Percentiles rank a stretch among this genome's conserved stretches.
Conservation (phyloP, 2,329 filamentous ascomycete species). For the Pseudogymnoascus sp. region DNA sequence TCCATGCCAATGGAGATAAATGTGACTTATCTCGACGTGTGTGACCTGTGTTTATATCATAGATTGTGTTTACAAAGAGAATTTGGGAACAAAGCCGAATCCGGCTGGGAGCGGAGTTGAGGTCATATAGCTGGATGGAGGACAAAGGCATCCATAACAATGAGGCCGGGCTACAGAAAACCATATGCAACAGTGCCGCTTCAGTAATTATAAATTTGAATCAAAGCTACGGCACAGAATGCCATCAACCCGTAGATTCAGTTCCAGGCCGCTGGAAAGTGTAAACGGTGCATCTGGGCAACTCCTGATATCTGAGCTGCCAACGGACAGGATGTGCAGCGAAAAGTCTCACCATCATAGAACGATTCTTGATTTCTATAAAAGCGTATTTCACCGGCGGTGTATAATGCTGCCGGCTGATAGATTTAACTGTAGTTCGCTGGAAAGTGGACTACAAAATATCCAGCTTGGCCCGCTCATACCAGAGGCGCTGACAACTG, state of each 20-base stretch:
- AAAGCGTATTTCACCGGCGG: neutral
- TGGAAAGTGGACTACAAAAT: neutral
- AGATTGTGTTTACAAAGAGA: neutral
- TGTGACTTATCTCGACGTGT: neutral
- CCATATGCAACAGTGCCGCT: neutral
- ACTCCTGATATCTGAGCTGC: neutral
- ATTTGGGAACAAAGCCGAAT: neutral
- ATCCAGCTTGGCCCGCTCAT: neutral
- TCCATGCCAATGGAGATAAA: neutral
- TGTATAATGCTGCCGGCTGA: neutral
- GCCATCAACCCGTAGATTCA: neutral
- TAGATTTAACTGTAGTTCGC: neutral
- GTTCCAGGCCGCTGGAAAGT: neutral
- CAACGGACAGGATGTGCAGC: neutral
- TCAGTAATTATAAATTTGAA: neutral
- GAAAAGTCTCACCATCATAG: too few species aligned
- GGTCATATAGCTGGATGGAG: too few species aligned
- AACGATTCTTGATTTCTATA: neutral
- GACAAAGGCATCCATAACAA: neutral
- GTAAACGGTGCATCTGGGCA: neutral
- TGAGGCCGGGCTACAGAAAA: neutral
- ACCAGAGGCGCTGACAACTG: neutral
- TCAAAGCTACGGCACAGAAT: neutral
- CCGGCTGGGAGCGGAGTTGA: neutral
- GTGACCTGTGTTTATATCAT: neutral